Evolutionary conservation across 1,284 basidiomycete species (phyloP).

Genomic region (Ustilago lituana): DNA sequence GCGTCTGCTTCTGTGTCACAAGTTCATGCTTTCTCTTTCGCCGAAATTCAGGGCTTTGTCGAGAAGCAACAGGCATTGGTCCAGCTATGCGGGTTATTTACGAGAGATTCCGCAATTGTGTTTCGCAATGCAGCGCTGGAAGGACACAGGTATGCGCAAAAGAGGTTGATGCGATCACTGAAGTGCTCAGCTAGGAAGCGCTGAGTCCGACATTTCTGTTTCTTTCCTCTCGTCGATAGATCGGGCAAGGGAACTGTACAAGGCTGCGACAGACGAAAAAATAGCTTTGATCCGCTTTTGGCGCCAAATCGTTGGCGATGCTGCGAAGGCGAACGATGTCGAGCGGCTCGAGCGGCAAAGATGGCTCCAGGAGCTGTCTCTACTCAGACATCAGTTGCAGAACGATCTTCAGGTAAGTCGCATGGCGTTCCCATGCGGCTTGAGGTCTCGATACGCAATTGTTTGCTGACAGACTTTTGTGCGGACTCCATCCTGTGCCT

Average conservation of each 20-base stretch:
- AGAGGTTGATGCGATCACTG: too few relatives aligned
- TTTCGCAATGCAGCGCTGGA: slow-evolving; percentile 35
- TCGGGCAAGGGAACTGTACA: slow-evolving; percentile 24
- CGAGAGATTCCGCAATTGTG: slow-evolving; percentile 45
- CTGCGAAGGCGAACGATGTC: background rate
- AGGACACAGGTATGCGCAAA: slow-evolving; percentile 35
- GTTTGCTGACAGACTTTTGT: too few relatives aligned
- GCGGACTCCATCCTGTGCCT: too few relatives aligned
- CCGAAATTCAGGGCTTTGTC: slow-evolving; percentile 32
- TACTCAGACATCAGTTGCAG: background rate
- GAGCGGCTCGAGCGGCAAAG: slow-evolving; percentile 14
- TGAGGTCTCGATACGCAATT: too few relatives aligned
- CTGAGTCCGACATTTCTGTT: too few relatives aligned
- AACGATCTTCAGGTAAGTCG: slow-evolving; percentile 12
- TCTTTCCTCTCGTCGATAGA: slow-evolving; percentile 8
- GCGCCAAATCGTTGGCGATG: slow-evolving; percentile 4
- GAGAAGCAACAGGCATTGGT: slow-evolving; percentile 40
- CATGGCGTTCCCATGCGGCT: too few relatives aligned
- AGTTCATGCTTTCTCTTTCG: background rate
- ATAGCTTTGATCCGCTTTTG: slow-evolving; percentile 10
- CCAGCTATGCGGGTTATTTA: slow-evolving; percentile 45
- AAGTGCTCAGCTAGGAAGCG: too few relatives aligned
- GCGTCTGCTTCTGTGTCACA: too few relatives aligned
- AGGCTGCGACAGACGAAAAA: slow-evolving; percentile 20
- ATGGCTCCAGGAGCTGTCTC: slow-evolving; percentile 7